Percentiles rank a stretch among this genome's conserved stretches.
phyloP scores from a whole-genome alignment of 305 asterid genomes.

The Fraxinus albicans region DNA sequence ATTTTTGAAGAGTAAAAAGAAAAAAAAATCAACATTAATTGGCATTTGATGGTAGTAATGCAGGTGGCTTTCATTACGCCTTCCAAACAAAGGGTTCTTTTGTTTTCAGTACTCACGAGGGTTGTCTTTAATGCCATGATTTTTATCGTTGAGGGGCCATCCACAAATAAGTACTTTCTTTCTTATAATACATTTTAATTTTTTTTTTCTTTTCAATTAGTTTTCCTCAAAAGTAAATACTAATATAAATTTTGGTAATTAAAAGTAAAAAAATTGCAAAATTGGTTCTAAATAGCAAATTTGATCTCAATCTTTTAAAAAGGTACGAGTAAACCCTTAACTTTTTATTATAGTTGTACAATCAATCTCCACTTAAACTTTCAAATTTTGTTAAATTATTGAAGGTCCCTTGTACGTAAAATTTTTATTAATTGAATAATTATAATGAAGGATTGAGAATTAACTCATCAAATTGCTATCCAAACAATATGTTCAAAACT shows the following conservation, averaged over 20 bases:
- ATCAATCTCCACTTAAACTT: not conserved
- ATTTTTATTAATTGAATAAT: no score
- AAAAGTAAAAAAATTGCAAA: not conserved
- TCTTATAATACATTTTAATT: not conserved
- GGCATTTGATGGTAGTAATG: not conserved
- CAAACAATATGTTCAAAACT: not conserved
- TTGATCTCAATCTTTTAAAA: not conserved
- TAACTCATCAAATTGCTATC: not conserved
- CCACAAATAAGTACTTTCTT: not conserved
- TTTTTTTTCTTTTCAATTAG: no score
- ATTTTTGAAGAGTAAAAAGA: not conserved
- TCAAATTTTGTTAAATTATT: not conserved
- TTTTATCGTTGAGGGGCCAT: not conserved
- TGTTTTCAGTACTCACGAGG: conserved; percentile 25
- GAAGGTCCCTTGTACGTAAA: not conserved
- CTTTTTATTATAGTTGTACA: not conserved
- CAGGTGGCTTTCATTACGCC: not conserved
- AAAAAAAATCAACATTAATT: not conserved
- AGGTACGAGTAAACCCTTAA: not conserved
- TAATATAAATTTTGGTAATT: not conserved
- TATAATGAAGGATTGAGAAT: not conserved
- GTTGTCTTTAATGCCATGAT: conserved; percentile 8
- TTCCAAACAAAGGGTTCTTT: conserved; percentile 27
- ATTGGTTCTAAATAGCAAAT: not conserved
- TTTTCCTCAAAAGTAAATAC: not conserved